Base-by-base conservation (phyloP, 805 yeast genomes). In the Komagataella pseudopastoris region DNA sequence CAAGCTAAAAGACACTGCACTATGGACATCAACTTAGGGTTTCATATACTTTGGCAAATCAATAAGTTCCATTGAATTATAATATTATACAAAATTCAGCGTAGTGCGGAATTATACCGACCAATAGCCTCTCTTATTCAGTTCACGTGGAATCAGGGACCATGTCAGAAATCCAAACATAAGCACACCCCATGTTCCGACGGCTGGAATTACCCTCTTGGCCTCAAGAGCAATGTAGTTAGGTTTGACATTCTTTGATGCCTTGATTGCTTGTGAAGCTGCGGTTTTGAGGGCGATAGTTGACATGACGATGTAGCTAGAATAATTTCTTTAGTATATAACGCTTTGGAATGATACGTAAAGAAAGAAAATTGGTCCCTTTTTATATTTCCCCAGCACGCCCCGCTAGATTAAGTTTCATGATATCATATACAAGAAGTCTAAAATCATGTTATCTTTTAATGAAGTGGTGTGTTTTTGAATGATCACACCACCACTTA, bases 181-280 rank as follows among this genome's bases (percentile, higher is more conserved):
- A 2, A 47, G 16, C 6, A 48, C 51, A 22, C 61, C 65, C 70
- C 71, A 68, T 2, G 48, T 45, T 6, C 55, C 63, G 20, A 67
- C 46, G 44, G 52, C 59, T 30, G 60, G 61, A 47, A 59, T 57
- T 47, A 62, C 66, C 44, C 55, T 51, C 30, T 59, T 62, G 39
- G 61, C 51, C 50, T 59, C 60, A 4, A 43, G 52, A 46, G 59
- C 24, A 17, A 54, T 48, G 47, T 69, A 65, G 58, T 63, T 58
- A 54, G 71, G 70, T 16, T 70, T 70, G 17, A 66, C 47, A 58
- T 69, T 62, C 24, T 51, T 51, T 20, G 55, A 52, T 22, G 48
- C 23, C 36, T 49, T 49, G 20, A 60, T 55, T 22, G 63, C 52
- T 17, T 49, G 45, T 46, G 55, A 49, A 7, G 59, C 55, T 16